phyloP scores from a whole-genome alignment of 768 basidiomycete species.

The Termitomyces sp. region DNA sequence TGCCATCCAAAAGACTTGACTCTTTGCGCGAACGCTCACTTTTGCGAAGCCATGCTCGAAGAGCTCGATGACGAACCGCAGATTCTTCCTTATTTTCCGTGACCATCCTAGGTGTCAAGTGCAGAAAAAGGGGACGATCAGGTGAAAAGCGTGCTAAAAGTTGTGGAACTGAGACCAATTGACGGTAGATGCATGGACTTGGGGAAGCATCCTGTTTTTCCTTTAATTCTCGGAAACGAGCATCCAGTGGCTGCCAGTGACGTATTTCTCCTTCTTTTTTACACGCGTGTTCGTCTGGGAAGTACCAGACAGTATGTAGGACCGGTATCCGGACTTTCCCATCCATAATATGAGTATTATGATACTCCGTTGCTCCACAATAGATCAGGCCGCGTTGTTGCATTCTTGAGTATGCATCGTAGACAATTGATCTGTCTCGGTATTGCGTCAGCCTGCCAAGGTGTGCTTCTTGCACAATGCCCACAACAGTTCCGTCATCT shows the following conservation, averaged over 20 bases:
- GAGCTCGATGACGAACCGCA: background rate
- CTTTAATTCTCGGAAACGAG: constrained; percentile 21
- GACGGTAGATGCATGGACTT: constrained; percentile 3
- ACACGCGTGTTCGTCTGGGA: constrained; percentile 16
- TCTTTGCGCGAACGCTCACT: constrained; percentile 3
- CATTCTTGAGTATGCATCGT: constrained; percentile 25
- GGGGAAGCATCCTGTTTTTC: background rate
- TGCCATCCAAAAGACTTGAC: background rate
- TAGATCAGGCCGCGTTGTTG: constrained; percentile 23
- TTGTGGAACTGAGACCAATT: constrained; percentile 4
- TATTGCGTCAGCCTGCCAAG: constrained; percentile 23
- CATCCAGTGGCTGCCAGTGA: constrained; percentile 24
- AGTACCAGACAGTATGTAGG: constrained; percentile 16
- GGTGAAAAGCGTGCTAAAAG: constrained; percentile 11
- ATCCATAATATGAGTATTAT: constrained; percentile 26
- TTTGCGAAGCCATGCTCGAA: constrained; percentile 7
- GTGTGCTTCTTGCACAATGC: constrained; percentile 32
- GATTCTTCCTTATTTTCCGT: background rate
- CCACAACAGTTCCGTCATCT: constrained; percentile 26
- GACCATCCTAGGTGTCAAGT: background rate
- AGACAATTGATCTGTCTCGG: constrained; percentile 25
- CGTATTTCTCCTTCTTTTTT: constrained; percentile 15
- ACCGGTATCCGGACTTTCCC: constrained; percentile 31
- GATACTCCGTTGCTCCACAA: constrained; percentile 10
- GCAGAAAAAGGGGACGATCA: constrained; percentile 10